Base-by-base conservation (phyloP, 176 grass and related monocot genomes). In the Rhynchospora pubera region DNA sequence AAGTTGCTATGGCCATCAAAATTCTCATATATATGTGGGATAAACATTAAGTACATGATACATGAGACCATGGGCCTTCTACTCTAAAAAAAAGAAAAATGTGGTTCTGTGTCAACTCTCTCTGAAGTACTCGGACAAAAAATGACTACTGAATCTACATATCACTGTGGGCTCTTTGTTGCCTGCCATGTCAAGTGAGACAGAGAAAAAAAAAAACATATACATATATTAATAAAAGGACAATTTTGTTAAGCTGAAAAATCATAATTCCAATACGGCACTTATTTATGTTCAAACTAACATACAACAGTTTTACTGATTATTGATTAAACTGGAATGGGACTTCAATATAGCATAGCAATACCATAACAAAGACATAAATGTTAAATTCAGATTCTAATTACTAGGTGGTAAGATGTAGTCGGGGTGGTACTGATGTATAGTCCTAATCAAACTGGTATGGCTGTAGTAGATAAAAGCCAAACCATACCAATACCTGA, bases 131-230 rank as follows among this genome's bases (percentile, higher is more conserved):
- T 53, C 12, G 3, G 13, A 55, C 9, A 5, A 46, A 81, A 32
- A 65, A 65, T 63, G 26, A 81, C 7, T 81, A 3, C 21, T 13
- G 60, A 65, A 59, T 81, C 34, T 19, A 81, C 30, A 62, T 64
- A 47, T 81, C 79, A 81, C 32, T 57, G 57, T 5, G 60, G 26
- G 32, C 43, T 65, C 79, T 6, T 48, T 65, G 12, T 22, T 63
- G 46, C 58, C 79, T 81, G 79, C 60, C 30, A 60, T 28, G 19
- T 65, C 11, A 81, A 48, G 26, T 47, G 42, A 65, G 65, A 80
- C 46, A 48, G 3, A 12, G 9, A 26, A 30, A 81, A n/a, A n/a
- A n/a, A n/a, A n/a, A 22, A 46, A 7, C 48, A 74, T 50, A 22
- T 47, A 70, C 6, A 81, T 61, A 81, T 46, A 53, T 53, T 7